Evolutionary conservation across 305 asterid species (phyloP).

Genomic region (Ilex paraguariensis): DNA sequence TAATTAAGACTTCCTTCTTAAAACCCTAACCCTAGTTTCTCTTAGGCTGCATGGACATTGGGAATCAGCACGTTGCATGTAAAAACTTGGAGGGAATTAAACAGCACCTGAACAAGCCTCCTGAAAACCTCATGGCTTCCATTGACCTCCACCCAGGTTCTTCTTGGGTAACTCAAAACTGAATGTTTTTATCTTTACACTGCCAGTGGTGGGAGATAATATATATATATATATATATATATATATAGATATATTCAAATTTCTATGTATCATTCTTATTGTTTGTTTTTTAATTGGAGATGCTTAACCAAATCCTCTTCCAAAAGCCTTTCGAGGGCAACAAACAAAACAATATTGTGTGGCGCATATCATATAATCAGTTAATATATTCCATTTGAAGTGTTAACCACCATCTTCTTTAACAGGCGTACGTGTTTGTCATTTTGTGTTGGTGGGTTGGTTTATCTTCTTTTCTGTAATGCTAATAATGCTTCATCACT

Average conservation of each 20-base stretch:
- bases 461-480: slow-evolving; percentile 24
- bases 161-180: slow-evolving; percentile 5
- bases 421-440: slow-evolving; percentile 36
- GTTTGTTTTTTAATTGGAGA: slow-evolving; percentile 16
- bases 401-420: slow-evolving; percentile 33
- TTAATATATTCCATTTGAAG: slow-evolving; percentile 13
- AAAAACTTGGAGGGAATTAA: slow-evolving; percentile 11
- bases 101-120: slow-evolving; percentile 10
- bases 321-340: slow-evolving; percentile 14
- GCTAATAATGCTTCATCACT: slow-evolving; percentile 39
- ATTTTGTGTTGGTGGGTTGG: slow-evolving; percentile 40
- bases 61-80: slow-evolving; percentile 13
- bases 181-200: slow-evolving; percentile 23
- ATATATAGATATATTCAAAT: too few relatives aligned
- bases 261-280: slow-evolving; percentile 9
- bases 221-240: too few relatives aligned
- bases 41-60: slow-evolving; percentile 24
- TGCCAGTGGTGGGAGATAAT: slow-evolving; percentile 1
- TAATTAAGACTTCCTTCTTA: neutral
- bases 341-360: slow-evolving; percentile 14
- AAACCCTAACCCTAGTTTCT: slow-evolving; percentile 65
- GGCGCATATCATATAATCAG: slow-evolving; percentile 23
- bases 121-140: slow-evolving; percentile 6
- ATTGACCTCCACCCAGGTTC: too few relatives aligned
- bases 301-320: slow-evolving; percentile 26